A percentile compares a stretch with the other conserved stretches of the same genome.
Evolutionary conservation across 2,329 filamentous ascomycete species (phyloP).

Genomic region (Aspergillus pseudoglaucus): DNA sequence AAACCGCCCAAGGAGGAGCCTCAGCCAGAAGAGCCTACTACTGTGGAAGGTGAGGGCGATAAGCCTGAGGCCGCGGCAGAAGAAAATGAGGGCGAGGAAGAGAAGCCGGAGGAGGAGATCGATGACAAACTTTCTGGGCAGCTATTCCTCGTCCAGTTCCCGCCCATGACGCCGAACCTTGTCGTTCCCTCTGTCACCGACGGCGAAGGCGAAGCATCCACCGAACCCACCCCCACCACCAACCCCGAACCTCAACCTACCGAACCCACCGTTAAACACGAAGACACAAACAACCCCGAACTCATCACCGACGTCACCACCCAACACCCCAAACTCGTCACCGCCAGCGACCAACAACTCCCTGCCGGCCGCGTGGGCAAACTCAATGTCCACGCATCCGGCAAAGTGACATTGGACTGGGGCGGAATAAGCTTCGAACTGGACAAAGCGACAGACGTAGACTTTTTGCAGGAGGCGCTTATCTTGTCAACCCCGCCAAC

Average conservation of each 20-base stretch:
- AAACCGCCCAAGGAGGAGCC: slow-evolving; percentile 13
- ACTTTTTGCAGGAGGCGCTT: slow-evolving; percentile 57
- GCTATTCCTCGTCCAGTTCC: slow-evolving; percentile 59
- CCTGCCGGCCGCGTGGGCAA: slow-evolving; percentile 54
- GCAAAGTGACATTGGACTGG: slow-evolving; percentile 57
- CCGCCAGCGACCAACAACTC: slow-evolving; percentile 37
- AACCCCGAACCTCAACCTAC: slow-evolving; percentile 1
- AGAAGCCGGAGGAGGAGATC: slow-evolving; percentile 18
- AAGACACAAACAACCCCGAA: slow-evolving; percentile 7
- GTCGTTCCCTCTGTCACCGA: slow-evolving; percentile 26
- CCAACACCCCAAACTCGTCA: slow-evolving; percentile 28
- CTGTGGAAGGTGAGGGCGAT: slow-evolving; percentile 6
- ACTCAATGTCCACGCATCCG: slow-evolving; percentile 55
- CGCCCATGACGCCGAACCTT: slow-evolving; percentile 55
- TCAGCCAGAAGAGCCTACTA: slow-evolving; percentile 3
- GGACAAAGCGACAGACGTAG: slow-evolving; percentile 49
- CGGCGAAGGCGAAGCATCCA: slow-evolving; percentile 6
- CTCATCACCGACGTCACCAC: background rate
- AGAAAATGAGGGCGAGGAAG: slow-evolving; percentile 10
- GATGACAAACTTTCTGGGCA: slow-evolving; percentile 45
- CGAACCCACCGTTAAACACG: slow-evolving; percentile 4
- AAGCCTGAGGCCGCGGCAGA: slow-evolving; percentile 11
- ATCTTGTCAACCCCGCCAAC: slow-evolving; percentile 26
- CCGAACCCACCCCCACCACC: background rate
- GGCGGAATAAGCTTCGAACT: slow-evolving; percentile 55